A percentile compares a stretch with the other conserved stretches of the same genome.
phyloP scores from a whole-genome alignment of 768 basidiomycete species.

The Mycena crocata region DNA sequence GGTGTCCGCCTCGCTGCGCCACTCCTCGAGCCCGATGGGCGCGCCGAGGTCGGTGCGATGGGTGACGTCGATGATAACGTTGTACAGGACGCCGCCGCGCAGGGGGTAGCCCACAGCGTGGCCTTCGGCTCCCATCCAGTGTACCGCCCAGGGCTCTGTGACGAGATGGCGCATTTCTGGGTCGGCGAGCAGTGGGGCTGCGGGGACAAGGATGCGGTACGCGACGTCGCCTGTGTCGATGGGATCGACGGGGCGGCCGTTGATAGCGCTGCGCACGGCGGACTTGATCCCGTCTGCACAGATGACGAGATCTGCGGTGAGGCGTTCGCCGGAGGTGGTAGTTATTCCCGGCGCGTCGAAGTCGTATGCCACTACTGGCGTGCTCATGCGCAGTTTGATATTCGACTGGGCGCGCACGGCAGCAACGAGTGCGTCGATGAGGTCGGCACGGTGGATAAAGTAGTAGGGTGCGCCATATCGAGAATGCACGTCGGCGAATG shows the following conservation, averaged over 20 bases:
- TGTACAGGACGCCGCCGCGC: constrained; percentile 28
- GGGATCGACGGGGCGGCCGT: constrained; percentile 30
- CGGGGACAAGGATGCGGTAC: constrained; percentile 39
- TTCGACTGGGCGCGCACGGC: constrained; percentile 39
- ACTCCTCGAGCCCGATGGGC: constrained; percentile 29
- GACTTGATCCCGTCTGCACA: constrained; percentile 51
- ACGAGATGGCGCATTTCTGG: constrained; percentile 32
- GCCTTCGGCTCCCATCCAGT: constrained; percentile 39
- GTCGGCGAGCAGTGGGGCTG: constrained; percentile 31
- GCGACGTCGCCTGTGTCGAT: constrained; percentile 46
- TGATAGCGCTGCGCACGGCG: constrained; percentile 34
- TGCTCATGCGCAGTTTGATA: constrained; percentile 43
- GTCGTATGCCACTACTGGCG: constrained; percentile 40
- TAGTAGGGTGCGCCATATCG: constrained; percentile 54
- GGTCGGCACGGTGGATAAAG: constrained; percentile 58
- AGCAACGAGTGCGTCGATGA: constrained; percentile 46
- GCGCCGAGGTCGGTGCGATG: constrained; percentile 28
- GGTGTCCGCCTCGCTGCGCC: constrained; percentile 30
- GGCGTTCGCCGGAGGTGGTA: constrained; percentile 48
- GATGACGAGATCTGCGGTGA: constrained; percentile 48
- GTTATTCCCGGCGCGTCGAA: constrained; percentile 42
- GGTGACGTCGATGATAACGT: constrained; percentile 34
- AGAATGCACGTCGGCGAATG: constrained; percentile 17
- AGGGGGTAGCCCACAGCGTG: constrained; percentile 37
- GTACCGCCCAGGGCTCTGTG: constrained; percentile 29